Evolutionary conservation across 2,329 filamentous ascomycete species (phyloP), one percentile per base, ranked within the genome.

Genomic region (Penicillium sp.): DNA sequence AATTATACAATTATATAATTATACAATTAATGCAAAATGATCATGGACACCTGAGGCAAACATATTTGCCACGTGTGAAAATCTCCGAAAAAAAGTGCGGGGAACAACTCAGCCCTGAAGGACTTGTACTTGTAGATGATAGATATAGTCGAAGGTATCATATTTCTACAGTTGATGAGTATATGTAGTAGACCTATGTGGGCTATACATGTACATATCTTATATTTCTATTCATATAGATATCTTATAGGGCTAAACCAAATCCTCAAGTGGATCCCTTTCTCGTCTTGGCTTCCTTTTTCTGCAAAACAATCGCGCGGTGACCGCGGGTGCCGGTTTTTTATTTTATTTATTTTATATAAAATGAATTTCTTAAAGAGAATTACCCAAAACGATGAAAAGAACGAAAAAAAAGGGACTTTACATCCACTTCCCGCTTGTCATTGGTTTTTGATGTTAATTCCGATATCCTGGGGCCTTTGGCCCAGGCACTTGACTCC

Each of bases 221-320:
- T 22, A 22, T 22, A 22, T 22, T 22, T 22, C 2, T 3, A 22
- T 22, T 3, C 22, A 22, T 4, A 22, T 22, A 22, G 22, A 22
- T 22, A 22, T 22, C 22, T 22, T 22, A 22, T 22, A 22, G 22
- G 22, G 22, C 22, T 22, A 22, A 22, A 22, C 4, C 22, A 22
- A 22, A 3, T 22, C 22, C n/a, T n/a, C n/a, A n/a, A 22, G 22
- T 22, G 42, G 43, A 43, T 37, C 28, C 41, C 33, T 40, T 50
- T 57, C 58, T 63, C 59, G 44, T 56, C 64, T 66, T 64, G 63
- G 62, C 63, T 67, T 55, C 64, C 64, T 22, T 22, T 60, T 63
- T 65, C 25, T 51, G 52, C 42, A 8, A 57, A 56, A 48, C 35
- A 41, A 40, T 25, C 59, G 53, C 52, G 52, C 58, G 57, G 53